phyloP scores from a whole-genome alignment of 177 flowering plant genomes.

The Telopea speciosissima region DNA sequence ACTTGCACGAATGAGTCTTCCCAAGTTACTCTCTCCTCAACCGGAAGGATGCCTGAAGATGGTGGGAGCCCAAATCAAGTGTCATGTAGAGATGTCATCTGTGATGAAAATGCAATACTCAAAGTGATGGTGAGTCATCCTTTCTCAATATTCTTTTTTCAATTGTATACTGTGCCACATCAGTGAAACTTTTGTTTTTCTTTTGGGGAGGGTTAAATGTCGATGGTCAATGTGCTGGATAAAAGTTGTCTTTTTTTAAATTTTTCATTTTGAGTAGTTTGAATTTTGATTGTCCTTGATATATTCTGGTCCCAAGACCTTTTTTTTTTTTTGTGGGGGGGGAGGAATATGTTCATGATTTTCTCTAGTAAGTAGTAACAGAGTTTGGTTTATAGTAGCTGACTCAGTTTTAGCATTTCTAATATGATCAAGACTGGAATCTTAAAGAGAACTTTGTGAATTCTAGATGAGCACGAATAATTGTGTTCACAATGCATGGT shows the following conservation, averaged over 20 bases:
- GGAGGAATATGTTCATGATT: not conserved
- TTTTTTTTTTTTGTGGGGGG: too few relatives aligned
- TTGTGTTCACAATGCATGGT: not conserved
- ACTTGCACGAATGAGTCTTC: conserved; percentile 59
- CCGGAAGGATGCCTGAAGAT: conserved; percentile 56
- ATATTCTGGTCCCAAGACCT: not conserved
- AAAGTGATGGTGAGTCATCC: conserved; percentile 89
- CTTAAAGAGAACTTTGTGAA: not conserved
- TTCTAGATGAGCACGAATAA: not conserved
- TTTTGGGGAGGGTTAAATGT: too few relatives aligned
- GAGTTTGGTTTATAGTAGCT: not conserved
- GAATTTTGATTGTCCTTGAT: not conserved
- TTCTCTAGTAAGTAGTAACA: not conserved
- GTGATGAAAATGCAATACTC: conserved; percentile 89
- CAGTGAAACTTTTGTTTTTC: not conserved
- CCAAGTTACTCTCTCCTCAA: conserved; percentile 60
- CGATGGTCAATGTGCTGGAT: not conserved
- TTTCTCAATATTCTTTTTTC: not conserved
- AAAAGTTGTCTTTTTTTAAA: too few relatives aligned
- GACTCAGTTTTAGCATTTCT: not conserved
- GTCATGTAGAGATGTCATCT: conserved; percentile 52
- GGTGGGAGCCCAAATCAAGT: conserved; percentile 66
- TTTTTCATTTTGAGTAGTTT: not conserved
- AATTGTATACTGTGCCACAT: not conserved
- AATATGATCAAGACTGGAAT: not conserved